Base-by-base conservation (phyloP, 805 yeast genomes). In the Cyberlindnera lachancei region DNA sequence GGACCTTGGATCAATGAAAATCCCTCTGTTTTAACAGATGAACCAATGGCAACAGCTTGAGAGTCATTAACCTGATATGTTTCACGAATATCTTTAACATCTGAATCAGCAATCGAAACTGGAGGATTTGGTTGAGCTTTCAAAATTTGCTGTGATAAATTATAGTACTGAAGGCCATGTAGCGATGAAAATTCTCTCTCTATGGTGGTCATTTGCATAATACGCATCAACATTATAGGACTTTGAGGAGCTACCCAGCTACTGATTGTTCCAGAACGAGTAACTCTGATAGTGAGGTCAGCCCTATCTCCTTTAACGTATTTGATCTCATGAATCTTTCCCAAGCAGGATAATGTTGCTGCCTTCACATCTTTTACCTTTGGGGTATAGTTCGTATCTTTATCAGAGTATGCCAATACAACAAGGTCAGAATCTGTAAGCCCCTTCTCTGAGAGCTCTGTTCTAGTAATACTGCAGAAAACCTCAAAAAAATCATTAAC, bases 1-100 rank as follows among this genome's bases (percentile, higher is more conserved):
- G 99, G 99, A 36, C 96, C 99, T 59, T 92, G 98, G 55, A 92
- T 88, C 33, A 92, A 64, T 0, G 94, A 79, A 51, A 92, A 86
- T 0, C 98, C 99, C 2, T 65, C 64, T 7, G 70, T 63, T 16
- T 64, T 55, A 19, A 76, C 73, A 0, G 95, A 71, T 2, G 86
- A 84, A 10, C 79, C 66, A 37, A 92, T 84, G 0, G 98, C 98
- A 19, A 60, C 66, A 0, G 97, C 97, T 58, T 92, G 99, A 0
- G 98, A 90, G 18, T 70, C 67, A 58, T 94, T 92, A 23, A 88
- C 81, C 15, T 68, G 63, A 44, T 75, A 80, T 8, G 64, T 51
- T 5, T 48, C 45, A 35, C 70, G 69, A 33, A 79, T 66, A 15
- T 56, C 48, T 1, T 50, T 43, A 6, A 76, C 50, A 14, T 66